Base-by-base conservation (phyloP, 345 rosid genomes). In the Microthlaspi erraticum region DNA sequence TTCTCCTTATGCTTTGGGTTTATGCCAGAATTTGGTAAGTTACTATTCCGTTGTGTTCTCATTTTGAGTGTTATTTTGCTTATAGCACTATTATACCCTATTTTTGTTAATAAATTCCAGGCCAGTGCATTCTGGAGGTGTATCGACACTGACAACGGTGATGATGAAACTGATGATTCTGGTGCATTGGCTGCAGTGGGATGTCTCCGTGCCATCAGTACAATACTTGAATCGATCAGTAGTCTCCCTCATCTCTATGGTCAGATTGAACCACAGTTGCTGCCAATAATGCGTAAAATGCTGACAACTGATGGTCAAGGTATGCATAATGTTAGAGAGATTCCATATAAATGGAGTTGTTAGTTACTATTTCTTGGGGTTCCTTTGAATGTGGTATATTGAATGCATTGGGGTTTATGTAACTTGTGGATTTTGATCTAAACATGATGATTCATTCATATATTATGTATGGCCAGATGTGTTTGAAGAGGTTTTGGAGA, bases 251-350 rank as follows among this genome's bases (percentile, higher is more conserved):
- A 88, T 60, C 98, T 92, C 49, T 92, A 86, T 80, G 83, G 84
- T 70, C 94, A 89, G 79, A 71, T 92, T 67, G 98, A 92, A 82
- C 92, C 98, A 23, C 87, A 82, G 10, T 70, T 92, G 79, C 88
- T 92, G 65, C 98, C 96, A 43, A 89, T 92, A 79, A 92, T 89
- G 98, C 92, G 84, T 67, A 86, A 83, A 80, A 92, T 92, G 98
- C 66, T 92, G 85, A 89, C 99, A 69, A 89, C 99, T 13, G 99
- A 90, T 77, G 99, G 99, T 49, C 97, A 90, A 84, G 99, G 99
- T 92, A 68, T 70, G 67, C 19, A 39, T 57, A 62, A 19, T 54
- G 29, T 61, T 55, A 17, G 26, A 48, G 18, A 62, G 37, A 63
- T 18, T 38, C 31, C 45, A 29, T 45, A 54, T 41, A 39, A 20